Percentiles rank a stretch among this genome's conserved stretches.
These are phyloP conservation scores for Pilaira anomala DNA, from an alignment of 192 early-diverging fungal species.

Conservation along the genomic window DNA sequence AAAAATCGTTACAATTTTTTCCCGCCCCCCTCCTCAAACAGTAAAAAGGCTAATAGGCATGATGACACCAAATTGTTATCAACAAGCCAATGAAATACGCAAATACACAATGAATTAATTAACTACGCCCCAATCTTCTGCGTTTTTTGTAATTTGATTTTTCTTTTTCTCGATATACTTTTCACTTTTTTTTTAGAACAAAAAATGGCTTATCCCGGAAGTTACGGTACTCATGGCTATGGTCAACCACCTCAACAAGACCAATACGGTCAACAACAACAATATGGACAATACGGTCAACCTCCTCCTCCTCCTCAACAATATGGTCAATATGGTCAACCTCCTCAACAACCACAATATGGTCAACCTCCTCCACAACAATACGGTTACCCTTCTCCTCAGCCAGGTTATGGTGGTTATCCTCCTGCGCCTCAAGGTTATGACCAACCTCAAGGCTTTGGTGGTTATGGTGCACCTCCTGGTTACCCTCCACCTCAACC, in stretches of 20 bases:
- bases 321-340: background rate
- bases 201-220: slow-evolving; percentile 29
- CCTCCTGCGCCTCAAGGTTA: background rate
- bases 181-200: background rate
- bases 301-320: slow-evolving; percentile 7
- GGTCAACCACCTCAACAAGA: slow-evolving; percentile 6
- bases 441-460: too few relatives aligned
- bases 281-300: background rate
- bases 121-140: too few relatives aligned
- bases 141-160: too few relatives aligned
- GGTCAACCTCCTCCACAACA: background rate
- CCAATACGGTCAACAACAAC: background rate
- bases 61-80: too few relatives aligned
- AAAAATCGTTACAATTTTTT: too few relatives aligned
- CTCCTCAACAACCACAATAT: background rate
- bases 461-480: too few relatives aligned
- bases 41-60: too few relatives aligned
- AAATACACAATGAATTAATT: too few relatives aligned
- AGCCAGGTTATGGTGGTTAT: background rate
- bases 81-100: too few relatives aligned
- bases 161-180: background rate
- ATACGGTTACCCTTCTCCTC: slow-evolving; percentile 15
- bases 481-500: too few relatives aligned
- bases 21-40: too few relatives aligned
- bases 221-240: slow-evolving; percentile 28